Base-by-base conservation (phyloP, 164 flowering plant genomes). In the Akebia trifoliata region DNA sequence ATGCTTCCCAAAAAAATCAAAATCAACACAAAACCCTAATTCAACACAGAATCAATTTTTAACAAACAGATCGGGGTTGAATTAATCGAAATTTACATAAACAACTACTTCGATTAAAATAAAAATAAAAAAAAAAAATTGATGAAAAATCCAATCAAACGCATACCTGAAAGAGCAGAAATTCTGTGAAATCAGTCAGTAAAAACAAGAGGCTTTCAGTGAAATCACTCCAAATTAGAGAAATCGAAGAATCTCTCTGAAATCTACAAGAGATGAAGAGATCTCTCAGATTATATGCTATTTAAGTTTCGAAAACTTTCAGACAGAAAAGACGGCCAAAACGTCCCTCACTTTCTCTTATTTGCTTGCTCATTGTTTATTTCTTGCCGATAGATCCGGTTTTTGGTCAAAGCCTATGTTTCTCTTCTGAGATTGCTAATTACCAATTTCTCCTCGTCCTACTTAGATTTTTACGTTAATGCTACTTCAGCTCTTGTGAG, bases 81-180 rank as follows among this genome's bases (percentile, higher is more conserved):
- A 32, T 15, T 21, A 22, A 18, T 30, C 12, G 2, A 43, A 56
- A 42, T 30, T 21, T 22, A 21, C 43, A 24, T 0, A 22, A 50
- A 24, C 11, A 4, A 31, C 3, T 38, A 57, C 34, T 34, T 48
- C 26, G 64, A 61, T 51, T 42, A 11, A 42, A 51, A 51, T 17
- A 25, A 34, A n/a, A n/a, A n/a, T n/a, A n/a, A n/a, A n/a, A n/a
- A n/a, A n/a, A n/a, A n/a, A n/a, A n/a, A n/a, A 42, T 17, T 42
- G 30, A 45, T 26, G 25, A 34, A 0, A 38, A 24, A 3, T 25
- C 9, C 4, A 17, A 60, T n/a, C 53, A 11, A 20, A 20, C 6
- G 12, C 39, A 25, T 51, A 61, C 64, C 64, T 61, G 38, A 42
- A 14, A 60, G 31, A 17, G 30, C 10, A 12, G 25, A 56, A 12